These are phyloP conservation scores for Phytopythium ostracodes DNA, from an alignment of 352 stramenopile species.

Conservation along the genomic window DNA sequence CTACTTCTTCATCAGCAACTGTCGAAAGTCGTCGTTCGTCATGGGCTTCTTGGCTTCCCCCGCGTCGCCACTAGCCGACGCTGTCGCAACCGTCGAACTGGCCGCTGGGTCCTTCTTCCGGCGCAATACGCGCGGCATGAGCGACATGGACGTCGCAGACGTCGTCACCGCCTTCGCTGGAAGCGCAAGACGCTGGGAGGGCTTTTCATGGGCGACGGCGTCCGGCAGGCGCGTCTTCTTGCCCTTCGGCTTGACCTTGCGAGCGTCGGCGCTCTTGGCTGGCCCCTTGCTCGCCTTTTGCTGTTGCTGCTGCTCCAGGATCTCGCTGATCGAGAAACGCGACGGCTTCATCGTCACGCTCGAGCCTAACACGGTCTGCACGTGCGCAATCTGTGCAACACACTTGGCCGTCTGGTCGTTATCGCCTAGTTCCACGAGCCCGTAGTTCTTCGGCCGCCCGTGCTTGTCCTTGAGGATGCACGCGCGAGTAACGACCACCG, in stretches of 20 bases:
- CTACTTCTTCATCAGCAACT: constrained; percentile 50
- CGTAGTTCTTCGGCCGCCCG: constrained; percentile 64
- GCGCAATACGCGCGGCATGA: constrained; percentile 54
- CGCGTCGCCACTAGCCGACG: not conserved
- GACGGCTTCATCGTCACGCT: constrained; percentile 55
- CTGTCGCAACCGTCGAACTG: not conserved
- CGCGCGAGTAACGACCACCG: constrained; percentile 32
- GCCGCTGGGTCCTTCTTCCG: constrained; percentile 8
- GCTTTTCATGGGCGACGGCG: constrained; percentile 16
- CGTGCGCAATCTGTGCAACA: constrained; percentile 20
- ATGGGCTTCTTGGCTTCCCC: constrained; percentile 26
- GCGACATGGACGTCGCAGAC: constrained; percentile 16
- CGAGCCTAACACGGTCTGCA: constrained; percentile 36
- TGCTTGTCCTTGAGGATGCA: constrained; percentile 56
- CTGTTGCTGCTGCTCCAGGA: constrained; percentile 55
- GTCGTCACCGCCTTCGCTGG: constrained; percentile 13
- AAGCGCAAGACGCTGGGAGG: constrained; percentile 25
- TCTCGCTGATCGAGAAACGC: constrained; percentile 57
- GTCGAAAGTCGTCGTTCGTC: constrained; percentile 72
- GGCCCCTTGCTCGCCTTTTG: constrained; percentile 30
- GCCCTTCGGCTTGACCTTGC: constrained; percentile 3
- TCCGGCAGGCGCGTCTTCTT: constrained; percentile 7
- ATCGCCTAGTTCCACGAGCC: constrained; percentile 46
- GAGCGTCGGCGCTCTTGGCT: constrained; percentile 2
- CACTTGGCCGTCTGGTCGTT: constrained; percentile 23